Percentiles rank a stretch among this genome's conserved stretches.
Evolutionary conservation across 2,329 filamentous ascomycete genomes (phyloP).

Genomic region (Colletotrichum lupini): DNA sequence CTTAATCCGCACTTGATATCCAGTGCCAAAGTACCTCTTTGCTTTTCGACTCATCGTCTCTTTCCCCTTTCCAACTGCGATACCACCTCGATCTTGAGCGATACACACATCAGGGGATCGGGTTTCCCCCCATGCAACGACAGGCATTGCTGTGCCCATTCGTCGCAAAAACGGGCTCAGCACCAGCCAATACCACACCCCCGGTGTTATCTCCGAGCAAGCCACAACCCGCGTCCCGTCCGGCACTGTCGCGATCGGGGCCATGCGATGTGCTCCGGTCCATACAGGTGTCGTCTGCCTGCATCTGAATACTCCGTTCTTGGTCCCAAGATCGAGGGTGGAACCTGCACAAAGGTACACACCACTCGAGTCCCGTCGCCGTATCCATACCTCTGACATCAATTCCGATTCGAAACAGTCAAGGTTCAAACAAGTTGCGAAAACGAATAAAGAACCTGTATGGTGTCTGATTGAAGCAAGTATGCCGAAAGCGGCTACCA

Average conservation of each 20-base stretch:
- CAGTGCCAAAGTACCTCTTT: neutral
- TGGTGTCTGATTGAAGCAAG: conserved; percentile 16
- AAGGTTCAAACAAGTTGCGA: neutral
- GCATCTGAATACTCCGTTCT: neutral
- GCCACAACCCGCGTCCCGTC: neutral
- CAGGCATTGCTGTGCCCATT: neutral
- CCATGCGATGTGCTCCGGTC: conserved; percentile 5
- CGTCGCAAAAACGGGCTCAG: conserved; percentile 2
- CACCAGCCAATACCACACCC: neutral
- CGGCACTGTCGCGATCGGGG: conserved; percentile 24
- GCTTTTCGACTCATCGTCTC: conserved; percentile 29
- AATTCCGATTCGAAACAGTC: neutral
- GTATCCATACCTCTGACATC: neutral
- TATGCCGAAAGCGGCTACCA: conserved; percentile 17
- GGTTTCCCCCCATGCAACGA: conserved; percentile 6
- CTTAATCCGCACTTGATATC: neutral
- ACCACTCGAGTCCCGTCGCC: neutral
- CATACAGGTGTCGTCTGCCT: conserved; percentile 1
- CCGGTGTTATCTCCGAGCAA: conserved; percentile 21
- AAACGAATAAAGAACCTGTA: neutral
- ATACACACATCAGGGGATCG: conserved; percentile 9
- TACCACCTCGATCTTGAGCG: conserved; percentile 22
- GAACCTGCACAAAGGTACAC: neutral
- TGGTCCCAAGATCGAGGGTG: conserved; percentile 8
- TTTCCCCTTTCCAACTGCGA: conserved; percentile 19